Base-by-base conservation (phyloP, 129 eudicot species). In the Chrysanthemum seticuspe region DNA sequence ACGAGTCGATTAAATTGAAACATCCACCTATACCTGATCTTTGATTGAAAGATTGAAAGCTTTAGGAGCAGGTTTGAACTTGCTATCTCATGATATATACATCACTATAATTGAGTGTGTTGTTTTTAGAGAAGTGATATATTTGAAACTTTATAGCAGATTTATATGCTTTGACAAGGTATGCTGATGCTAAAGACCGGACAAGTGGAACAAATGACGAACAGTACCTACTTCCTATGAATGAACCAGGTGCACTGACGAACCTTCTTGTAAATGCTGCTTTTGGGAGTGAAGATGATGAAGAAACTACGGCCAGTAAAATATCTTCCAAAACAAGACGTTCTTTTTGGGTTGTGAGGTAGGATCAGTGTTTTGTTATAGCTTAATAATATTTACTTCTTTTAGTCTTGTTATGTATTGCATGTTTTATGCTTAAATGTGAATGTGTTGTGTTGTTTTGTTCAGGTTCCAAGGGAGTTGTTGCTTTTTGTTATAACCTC, bases 191-290 rank as follows among this genome's bases (percentile, higher is more conserved):
- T 23, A 23, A 23, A 23, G 79, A 79, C 10, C 58, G 68, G 52
- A 56, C 61, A 31, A 18, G 10, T 16, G 86, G 67, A 19, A 56
- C 67, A 54, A 70, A 80, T 25, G 73, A 12, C 57, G 84, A 85
- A 3, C 95, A 91, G 51, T 82, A 91, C 75, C 95, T 88, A 65
- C 97, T 91, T 56, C 88, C 90, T 78, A 80, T 86, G 21, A 84
- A 80, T 77, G 96, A 88, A 78, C 88, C 95, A 69, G 95, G 97
- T 76, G 89, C 92, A 5, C 1, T 36, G 9, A 36, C 44, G 1
- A 36, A 82, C 52, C 97, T 88, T 74, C 83, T 86, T 65, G 84
- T 2, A 1, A 50, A 13, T 50, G 14, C 54, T 50, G 54, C 54
- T 50, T 31, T 31, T 31, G 36, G 36, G 36, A 31, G 36, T 31